These are phyloP conservation scores for Orbilia javanica DNA, from an alignment of 2,329 filamentous ascomycete species.

Conservation along the genomic window DNA sequence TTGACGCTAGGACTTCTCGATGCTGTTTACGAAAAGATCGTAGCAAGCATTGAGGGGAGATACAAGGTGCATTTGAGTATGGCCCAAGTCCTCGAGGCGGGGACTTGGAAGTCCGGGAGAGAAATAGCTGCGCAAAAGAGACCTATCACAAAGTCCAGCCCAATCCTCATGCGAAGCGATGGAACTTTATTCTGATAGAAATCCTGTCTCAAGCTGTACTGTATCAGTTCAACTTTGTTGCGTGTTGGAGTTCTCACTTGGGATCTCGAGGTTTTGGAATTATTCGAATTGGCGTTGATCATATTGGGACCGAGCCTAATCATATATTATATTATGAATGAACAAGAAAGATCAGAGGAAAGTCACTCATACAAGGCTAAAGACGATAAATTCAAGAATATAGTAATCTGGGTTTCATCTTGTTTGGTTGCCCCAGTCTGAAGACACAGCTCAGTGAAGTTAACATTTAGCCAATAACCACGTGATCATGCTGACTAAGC, in stretches of 20 bases:
- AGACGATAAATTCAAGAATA: background rate
- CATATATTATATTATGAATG: background rate
- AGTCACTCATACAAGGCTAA: background rate
- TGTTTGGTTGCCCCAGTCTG: background rate
- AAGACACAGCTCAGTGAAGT: background rate
- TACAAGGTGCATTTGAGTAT: conserved; percentile 79
- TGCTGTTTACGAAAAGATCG: conserved; percentile 78
- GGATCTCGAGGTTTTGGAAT: background rate
- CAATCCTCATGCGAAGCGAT: conserved; percentile 65
- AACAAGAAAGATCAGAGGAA: background rate
- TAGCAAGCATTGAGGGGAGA: conserved; percentile 66
- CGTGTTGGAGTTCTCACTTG: background rate
- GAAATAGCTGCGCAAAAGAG: conserved; percentile 47
- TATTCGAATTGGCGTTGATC: too few species aligned
- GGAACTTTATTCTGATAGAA: conserved; percentile 66
- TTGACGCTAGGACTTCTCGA: conserved; percentile 81
- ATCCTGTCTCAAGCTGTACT: background rate
- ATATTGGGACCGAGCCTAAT: too few species aligned
- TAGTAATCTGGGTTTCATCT: background rate
- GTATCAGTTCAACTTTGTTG: background rate
- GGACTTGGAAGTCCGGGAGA: conserved; percentile 89
- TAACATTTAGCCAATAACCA: background rate
- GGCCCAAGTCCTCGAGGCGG: conserved; percentile 92
- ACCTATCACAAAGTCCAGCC: conserved; percentile 59
- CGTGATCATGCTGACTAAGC: background rate